Evolutionary conservation across 1,284 basidiomycete species (phyloP), one percentile per base, ranked within the genome.

Genomic region (Cerioporus squamosus): DNA sequence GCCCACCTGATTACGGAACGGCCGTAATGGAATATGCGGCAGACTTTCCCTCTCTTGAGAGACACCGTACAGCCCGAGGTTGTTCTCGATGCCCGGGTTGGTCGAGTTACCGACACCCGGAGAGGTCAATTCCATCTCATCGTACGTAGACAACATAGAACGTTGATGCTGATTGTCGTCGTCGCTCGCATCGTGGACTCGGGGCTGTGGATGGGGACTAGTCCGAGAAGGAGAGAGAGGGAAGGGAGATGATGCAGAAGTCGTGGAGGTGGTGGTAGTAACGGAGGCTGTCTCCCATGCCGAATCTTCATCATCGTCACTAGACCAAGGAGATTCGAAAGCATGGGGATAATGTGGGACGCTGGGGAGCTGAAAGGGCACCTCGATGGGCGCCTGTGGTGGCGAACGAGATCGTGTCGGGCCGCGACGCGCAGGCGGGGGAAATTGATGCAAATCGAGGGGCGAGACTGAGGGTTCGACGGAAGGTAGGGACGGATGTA

Each of bases 1-100:
- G 43, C 97, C 97, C 23, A 99, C 97, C 75, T 98, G 96, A 70
- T 99, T 98, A 55, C 94, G 88, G 76, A 97, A 99, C 2, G 97
- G 97, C 57, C 93, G 89, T 5, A 99, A 80, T 38, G 97, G 97
- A 45, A 99, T 95, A 54, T 95, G 93, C n/a, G 93, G 92, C 47
- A 92, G 75, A 58, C 80, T 79, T 54, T 85, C 84, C 57, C 84
- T 79, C 55, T 85, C 84, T 56, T 84, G 80, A 14, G 81, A 77
- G 36, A 75, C 64, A 46, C 79, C 77, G 29, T 81, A 72, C 23
- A 45, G 31, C 14, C 44, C 61, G 17, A 64, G 53, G 40, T 61
- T 38, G 31, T 23, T 56, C 23, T 64, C 42, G 26, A 68, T 57
- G 14, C 70, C 66, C 2, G 45, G 10, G 33, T 18, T 48, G 9